Conservation (phyloP, 495 filamentous ascomycete genomes). For the Endocarpon pusillum region DNA sequence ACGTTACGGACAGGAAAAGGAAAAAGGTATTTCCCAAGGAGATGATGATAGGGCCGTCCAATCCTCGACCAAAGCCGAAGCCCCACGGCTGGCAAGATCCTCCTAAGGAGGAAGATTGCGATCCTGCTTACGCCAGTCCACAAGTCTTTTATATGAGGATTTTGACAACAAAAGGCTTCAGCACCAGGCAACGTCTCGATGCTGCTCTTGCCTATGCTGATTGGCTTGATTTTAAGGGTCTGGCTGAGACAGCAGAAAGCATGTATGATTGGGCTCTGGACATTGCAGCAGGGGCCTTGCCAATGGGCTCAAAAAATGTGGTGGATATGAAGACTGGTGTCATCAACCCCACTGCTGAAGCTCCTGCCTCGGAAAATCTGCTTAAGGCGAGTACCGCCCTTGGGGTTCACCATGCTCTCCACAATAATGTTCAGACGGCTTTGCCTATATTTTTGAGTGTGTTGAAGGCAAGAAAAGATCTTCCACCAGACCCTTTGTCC, state of each 20-base stretch:
- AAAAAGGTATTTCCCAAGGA: conserved; percentile 48
- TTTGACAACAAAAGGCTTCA: conserved; percentile 59
- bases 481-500: conserved; percentile 13
- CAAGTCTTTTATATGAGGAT: conserved; percentile 63
- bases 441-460: conserved; percentile 79
- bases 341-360: conserved; percentile 33
- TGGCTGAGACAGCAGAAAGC: conserved; percentile 39
- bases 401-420: conserved; percentile 56
- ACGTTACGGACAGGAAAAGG: conserved; percentile 49
- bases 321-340: conserved; percentile 44
- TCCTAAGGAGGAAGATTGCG: conserved; percentile 56
- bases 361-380: conserved; percentile 48
- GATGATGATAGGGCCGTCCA: conserved; percentile 61
- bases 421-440: conserved; percentile 41
- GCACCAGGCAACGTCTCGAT: conserved; percentile 51
- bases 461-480: conserved; percentile 48
- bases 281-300: conserved; percentile 38
- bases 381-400: conserved; percentile 57
- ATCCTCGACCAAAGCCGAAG: conserved; percentile 59
- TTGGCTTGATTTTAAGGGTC: conserved; percentile 62
- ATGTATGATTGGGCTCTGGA: conserved; percentile 59
- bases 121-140: conserved; percentile 42
- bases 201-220: conserved; percentile 67
- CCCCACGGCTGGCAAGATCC: conserved; percentile 37
- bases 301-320: conserved; percentile 25